phyloP scores from a whole-genome alignment of 352 stramenopile genomes.

The Pythium sukuiense region DNA sequence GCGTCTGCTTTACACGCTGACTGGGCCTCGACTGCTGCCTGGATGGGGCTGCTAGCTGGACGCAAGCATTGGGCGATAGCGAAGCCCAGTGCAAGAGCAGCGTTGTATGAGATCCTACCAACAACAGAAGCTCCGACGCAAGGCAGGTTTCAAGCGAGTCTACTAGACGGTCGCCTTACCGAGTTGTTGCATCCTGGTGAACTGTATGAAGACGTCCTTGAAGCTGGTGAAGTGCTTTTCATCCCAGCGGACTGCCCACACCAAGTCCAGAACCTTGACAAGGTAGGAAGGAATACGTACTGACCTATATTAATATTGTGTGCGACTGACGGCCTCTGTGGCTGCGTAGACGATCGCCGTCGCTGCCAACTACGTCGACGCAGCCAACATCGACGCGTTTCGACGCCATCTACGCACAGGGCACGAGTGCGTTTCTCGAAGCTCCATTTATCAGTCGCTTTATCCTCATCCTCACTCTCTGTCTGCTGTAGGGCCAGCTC shows the following conservation, averaged over 20 bases:
- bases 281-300: conserved; percentile 12
- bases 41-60: conserved; percentile 38
- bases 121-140: conserved; percentile 3
- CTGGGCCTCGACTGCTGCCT: conserved; percentile 34
- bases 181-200: conserved; percentile 24
- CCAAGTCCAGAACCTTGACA: conserved; percentile 40
- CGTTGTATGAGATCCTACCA: conserved; percentile 29
- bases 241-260: conserved; percentile 37
- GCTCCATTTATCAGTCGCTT: neutral
- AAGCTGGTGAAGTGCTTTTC: conserved; percentile 39
- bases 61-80: conserved; percentile 41
- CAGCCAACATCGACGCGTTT: conserved; percentile 8
- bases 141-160: conserved; percentile 30
- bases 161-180: conserved; percentile 16
- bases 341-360: conserved; percentile 35
- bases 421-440: conserved; percentile 8
- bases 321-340: neutral
- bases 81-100: conserved; percentile 28
- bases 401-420: neutral
- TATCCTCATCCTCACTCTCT: neutral
- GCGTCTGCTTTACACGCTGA: conserved; percentile 36
- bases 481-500: conserved; percentile 1
- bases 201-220: conserved; percentile 35
- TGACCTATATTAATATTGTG: too few species aligned
- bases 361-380: conserved; percentile 18